Evolutionary conservation across 176 grass and related monocot genomes (phyloP).

Genomic region (Rhynchospora tenuis): DNA sequence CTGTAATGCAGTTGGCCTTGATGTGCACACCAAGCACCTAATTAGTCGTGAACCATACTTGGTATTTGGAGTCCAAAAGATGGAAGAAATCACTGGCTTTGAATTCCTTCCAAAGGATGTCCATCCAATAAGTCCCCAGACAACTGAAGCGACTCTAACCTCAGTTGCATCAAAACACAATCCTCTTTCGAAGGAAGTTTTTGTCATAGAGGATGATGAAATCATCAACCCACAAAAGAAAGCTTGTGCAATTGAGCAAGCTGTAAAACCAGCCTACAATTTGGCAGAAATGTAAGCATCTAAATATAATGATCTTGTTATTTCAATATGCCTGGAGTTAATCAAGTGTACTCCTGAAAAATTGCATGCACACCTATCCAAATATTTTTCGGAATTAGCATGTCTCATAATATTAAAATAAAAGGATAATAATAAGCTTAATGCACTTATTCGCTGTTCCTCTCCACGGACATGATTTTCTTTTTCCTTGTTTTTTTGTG

Average conservation of each 20-base stretch:
- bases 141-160: slow-evolving; percentile 26
- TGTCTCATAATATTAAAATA: neutral
- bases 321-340: neutral
- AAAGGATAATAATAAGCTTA: neutral
- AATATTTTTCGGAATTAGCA: neutral
- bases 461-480: slow-evolving; percentile 5
- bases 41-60: slow-evolving; percentile 43
- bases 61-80: slow-evolving; percentile 18
- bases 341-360: neutral
- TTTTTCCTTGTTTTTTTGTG: neutral
- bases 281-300: slow-evolving; percentile 15
- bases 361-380: too few relatives aligned
- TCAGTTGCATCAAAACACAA: slow-evolving; percentile 25
- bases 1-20: slow-evolving; percentile 67
- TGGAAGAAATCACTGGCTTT: slow-evolving; percentile 20
- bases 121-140: slow-evolving; percentile 40
- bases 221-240: slow-evolving; percentile 13
- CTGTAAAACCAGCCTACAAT: slow-evolving; percentile 12
- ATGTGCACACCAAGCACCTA: slow-evolving; percentile 70
- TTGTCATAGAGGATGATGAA: slow-evolving; percentile 51
- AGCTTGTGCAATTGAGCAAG: neutral
- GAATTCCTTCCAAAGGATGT: slow-evolving; percentile 35
- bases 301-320: neutral
- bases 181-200: slow-evolving; percentile 70
- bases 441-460: neutral